Base-by-base conservation (phyloP, 2,329 filamentous ascomycete genomes). In the Hypoxylon sp. region DNA sequence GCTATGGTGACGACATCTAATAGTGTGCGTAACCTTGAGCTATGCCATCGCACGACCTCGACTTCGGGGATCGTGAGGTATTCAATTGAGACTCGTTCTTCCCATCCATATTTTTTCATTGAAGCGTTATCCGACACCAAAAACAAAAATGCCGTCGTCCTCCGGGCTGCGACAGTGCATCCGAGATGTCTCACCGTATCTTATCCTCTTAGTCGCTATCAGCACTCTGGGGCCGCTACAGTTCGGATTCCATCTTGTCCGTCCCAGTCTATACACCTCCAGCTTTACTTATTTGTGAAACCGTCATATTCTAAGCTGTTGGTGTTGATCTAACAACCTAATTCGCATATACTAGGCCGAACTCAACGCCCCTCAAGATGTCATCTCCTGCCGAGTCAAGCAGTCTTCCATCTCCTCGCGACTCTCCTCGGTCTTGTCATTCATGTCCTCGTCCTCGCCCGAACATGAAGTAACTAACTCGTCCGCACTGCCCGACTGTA, bases 281-380 rank as follows among this genome's bases (percentile, higher is more conserved):
- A n/a, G n/a, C n/a, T n/a, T 47, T 27, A 16, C 16, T 19, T 14
- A 19, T 19, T 21, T 11, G n/a, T 5, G 16, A 9, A 11, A 21
- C 8, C 19, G 2, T 19, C 11, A 19, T 19, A 41, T 21, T 16
- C 14, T 1, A 41, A 21, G 9, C 16, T 16, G 9, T 39, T 41
- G 8, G 21, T 29, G 6, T 27, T 30, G 3, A 47, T 19, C 45
- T 59, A 47, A 61, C 21, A 34, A 39, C 16, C 39, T 9, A 11
- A 29, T 25, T n/a, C 30, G 23, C 12, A 41, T 29, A 50, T 21
- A 30, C 16, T 74, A 95, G 94, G 92, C 94, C 72, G 96, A 98
- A 78, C 87, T 99, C 68, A 99, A 99, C 78, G 93, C 95, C 7
- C 96, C 96, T 7, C 91, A 97, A 85, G 91, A 94, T 83, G 93